Conservation (phyloP, 257 asterid species). For the Penstemon eatonii region DNA sequence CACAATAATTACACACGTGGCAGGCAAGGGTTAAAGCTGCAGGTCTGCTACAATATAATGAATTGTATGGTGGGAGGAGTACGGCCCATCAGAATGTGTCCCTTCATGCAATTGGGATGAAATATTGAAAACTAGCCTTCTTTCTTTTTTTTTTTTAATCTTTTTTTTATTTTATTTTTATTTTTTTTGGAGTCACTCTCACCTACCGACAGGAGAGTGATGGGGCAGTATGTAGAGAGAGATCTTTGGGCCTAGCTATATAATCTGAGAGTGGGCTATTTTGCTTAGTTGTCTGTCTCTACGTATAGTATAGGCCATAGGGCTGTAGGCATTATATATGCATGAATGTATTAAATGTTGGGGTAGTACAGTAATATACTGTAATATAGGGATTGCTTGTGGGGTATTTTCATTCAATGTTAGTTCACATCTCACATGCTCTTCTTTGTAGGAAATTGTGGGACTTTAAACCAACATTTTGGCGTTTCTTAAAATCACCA, state of each 20-base stretch:
- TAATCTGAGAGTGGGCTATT: slow-evolving; percentile 30
- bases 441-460: not conserved
- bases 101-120: slow-evolving; percentile 13
- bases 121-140: too few relatives aligned
- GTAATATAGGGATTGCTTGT: slow-evolving; percentile 1
- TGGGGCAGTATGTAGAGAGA: slow-evolving; percentile 41
- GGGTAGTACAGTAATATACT: not conserved
- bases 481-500: too few relatives aligned
- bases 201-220: slow-evolving; percentile 52
- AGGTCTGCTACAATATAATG: not conserved
- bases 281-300: slow-evolving; percentile 26
- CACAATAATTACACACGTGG: slow-evolving; percentile 31
- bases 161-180: too few relatives aligned
- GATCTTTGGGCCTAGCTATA: slow-evolving; percentile 36
- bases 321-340: not conserved
- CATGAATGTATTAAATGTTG: slow-evolving; percentile 7
- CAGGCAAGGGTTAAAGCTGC: slow-evolving; percentile 33
- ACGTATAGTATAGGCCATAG: not conserved
- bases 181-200: slow-evolving; percentile 33
- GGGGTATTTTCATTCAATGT: slow-evolving; percentile 22
- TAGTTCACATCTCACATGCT: slow-evolving; percentile 48
- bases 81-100: slow-evolving; percentile 24
- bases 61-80: slow-evolving; percentile 15
- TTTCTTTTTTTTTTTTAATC: too few relatives aligned
- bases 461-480: slow-evolving; percentile 16